These are phyloP conservation scores for Cucurbita pepo DNA, from an alignment of 306 rosid species.

Conservation along the genomic window DNA sequence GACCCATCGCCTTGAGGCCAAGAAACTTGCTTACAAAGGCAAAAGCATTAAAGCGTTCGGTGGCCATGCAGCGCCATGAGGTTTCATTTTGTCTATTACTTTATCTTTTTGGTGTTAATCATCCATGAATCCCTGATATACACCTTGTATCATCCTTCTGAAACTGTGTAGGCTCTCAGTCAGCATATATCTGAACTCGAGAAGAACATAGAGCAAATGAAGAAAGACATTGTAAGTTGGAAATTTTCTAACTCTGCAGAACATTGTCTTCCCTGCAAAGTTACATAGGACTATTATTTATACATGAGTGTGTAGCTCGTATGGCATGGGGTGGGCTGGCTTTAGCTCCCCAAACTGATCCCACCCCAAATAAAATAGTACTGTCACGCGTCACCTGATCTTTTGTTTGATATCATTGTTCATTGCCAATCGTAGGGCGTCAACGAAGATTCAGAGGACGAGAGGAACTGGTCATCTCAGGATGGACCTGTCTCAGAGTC, in stretches of 20 bases:
- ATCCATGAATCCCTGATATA: background rate
- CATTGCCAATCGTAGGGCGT: slow-evolving; percentile 29
- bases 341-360: background rate
- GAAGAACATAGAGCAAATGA: slow-evolving; percentile 56
- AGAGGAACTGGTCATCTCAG: slow-evolving; percentile 22
- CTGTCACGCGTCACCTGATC: background rate
- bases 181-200: slow-evolving; percentile 72
- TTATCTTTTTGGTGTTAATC: background rate
- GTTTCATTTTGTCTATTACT: slow-evolving; percentile 16
- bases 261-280: background rate
- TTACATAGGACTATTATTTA: background rate
- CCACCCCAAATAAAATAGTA: background rate
- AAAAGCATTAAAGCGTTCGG: slow-evolving; percentile 65
- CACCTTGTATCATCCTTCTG: slow-evolving; percentile 12
- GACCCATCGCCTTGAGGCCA: slow-evolving; percentile 61
- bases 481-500: slow-evolving; percentile 23
- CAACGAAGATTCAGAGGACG: slow-evolving; percentile 31
- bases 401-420: background rate
- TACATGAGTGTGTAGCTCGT: background rate
- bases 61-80: slow-evolving; percentile 91
- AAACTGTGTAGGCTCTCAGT: slow-evolving; percentile 67
- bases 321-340: background rate
- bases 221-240: slow-evolving; percentile 58
- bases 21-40: slow-evolving; percentile 86
- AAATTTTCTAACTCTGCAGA: background rate